A percentile compares a stretch with the other conserved stretches of the same genome.
Conservation (phyloP, 2,329 filamentous ascomycete species). For the Laburnicola sp. region DNA sequence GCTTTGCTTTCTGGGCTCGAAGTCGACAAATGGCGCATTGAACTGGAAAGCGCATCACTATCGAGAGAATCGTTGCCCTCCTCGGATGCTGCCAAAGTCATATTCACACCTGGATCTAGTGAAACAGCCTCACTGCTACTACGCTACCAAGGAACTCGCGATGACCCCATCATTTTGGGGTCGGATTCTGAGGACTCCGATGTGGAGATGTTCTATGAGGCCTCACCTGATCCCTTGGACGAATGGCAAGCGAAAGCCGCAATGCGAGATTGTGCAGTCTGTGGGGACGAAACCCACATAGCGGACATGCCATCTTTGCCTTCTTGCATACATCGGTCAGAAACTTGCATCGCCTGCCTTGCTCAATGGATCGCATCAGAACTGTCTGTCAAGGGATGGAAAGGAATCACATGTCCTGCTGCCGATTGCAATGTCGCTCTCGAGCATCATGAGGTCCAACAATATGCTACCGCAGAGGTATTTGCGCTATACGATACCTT, state of each 20-base stretch:
- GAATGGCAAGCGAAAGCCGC: neutral
- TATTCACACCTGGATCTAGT: neutral
- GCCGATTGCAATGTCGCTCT: slow-evolving; percentile 53
- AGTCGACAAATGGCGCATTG: no score
- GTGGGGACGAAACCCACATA: slow-evolving; percentile 18
- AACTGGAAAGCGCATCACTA: no score
- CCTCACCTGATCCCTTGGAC: neutral
- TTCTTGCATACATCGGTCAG: slow-evolving; percentile 39
- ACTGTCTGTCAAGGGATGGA: slow-evolving; percentile 47
- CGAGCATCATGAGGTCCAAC: slow-evolving; percentile 50
- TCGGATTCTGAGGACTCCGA: slow-evolving; percentile 8
- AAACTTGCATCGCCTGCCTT: slow-evolving; percentile 45
- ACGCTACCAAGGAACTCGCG: slow-evolving; percentile 7
- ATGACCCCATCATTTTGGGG: slow-evolving; percentile 14
- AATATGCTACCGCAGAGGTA: slow-evolving; percentile 21
- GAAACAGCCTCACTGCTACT: neutral
- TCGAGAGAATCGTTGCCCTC: no score
- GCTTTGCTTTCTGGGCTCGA: neutral
- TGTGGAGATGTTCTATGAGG: neutral
- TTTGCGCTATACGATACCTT: slow-evolving; percentile 47
- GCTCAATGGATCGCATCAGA: slow-evolving; percentile 45
- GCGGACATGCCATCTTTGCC: slow-evolving; percentile 26
- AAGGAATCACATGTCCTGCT: slow-evolving; percentile 55
- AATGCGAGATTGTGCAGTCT: slow-evolving; percentile 27
- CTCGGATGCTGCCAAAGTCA: neutral